phyloP scores from a whole-genome alignment of 1,284 basidiomycete genomes.

The Heliocybe sulcata region DNA sequence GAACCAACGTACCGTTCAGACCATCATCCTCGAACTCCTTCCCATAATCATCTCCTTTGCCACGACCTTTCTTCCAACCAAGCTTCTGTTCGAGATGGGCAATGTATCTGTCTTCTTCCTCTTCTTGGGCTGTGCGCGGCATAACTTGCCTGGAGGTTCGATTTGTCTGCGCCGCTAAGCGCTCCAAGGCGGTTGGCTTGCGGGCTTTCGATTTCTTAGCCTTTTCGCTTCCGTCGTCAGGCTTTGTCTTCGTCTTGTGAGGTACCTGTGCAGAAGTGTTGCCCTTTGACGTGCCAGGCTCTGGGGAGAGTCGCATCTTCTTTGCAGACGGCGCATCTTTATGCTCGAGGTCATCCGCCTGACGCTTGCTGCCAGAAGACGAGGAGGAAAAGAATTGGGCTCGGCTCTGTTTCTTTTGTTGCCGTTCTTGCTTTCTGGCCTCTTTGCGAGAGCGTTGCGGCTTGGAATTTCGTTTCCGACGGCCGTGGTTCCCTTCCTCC shows the following conservation, averaged over 20 bases:
- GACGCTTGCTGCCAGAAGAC: constrained; percentile 21
- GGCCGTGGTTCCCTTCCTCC: neutral
- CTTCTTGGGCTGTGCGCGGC: constrained; percentile 33
- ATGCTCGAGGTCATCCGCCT: constrained; percentile 29
- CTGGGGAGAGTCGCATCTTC: constrained; percentile 25
- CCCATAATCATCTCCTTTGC: constrained; percentile 26
- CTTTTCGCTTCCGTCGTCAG: neutral
- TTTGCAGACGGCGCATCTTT: constrained; percentile 36
- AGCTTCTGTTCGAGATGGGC: constrained; percentile 70
- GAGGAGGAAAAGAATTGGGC: constrained; percentile 41
- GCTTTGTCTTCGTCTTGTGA: constrained; percentile 3
- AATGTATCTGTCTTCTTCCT: constrained; percentile 74
- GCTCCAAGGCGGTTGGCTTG: constrained; percentile 25
- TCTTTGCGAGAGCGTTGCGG: constrained; percentile 48
- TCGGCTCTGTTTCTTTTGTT: constrained; percentile 51
- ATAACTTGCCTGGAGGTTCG: constrained; percentile 5
- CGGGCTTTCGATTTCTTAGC: neutral
- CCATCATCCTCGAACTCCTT: constrained; percentile 56
- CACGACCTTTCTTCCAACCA: constrained; percentile 41
- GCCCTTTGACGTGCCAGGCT: constrained; percentile 4
- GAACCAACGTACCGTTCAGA: constrained; percentile 42
- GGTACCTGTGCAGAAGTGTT: neutral
- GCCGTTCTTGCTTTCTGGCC: constrained; percentile 52
- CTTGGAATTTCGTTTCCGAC: constrained; percentile 2
- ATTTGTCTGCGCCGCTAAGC: constrained; percentile 18